phyloP scores from a whole-genome alignment of 352 stramenopile genomes.

The Globisporangium abappressorium region DNA sequence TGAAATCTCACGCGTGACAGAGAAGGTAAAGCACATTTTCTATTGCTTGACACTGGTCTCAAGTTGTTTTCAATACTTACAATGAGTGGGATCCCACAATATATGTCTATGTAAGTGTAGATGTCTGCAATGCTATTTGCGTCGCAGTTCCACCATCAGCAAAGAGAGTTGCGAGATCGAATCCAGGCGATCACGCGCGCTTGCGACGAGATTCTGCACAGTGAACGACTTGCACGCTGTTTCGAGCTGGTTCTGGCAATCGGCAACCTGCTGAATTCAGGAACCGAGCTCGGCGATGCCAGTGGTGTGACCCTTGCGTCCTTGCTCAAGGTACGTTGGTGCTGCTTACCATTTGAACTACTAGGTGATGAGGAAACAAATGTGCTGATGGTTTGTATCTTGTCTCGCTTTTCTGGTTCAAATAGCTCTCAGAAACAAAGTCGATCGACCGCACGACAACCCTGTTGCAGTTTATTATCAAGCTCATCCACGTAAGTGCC shows the following conservation, averaged over 20 bases:
- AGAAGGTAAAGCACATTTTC: constrained; percentile 44
- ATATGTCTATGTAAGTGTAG: constrained; percentile 20
- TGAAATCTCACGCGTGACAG: constrained; percentile 55
- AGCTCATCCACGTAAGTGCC: constrained; percentile 65
- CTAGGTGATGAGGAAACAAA: too few species aligned
- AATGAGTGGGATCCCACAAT: neutral
- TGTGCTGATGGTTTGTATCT: neutral
- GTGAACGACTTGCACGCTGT: constrained; percentile 65
- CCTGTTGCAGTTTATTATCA: constrained; percentile 74
- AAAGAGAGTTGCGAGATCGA: constrained; percentile 41
- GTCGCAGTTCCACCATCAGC: constrained; percentile 58
- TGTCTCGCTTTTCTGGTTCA: neutral
- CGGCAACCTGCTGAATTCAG: constrained; percentile 72
- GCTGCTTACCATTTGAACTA: neutral
- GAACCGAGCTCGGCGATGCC: constrained; percentile 65
- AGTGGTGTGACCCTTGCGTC: constrained; percentile 68
- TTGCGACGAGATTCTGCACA: constrained; percentile 63
- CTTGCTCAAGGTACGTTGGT: constrained; percentile 56
- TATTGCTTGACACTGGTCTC: neutral
- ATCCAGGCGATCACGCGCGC: constrained; percentile 52
- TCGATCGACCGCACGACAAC: constrained; percentile 71
- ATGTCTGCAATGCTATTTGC: constrained; percentile 70
- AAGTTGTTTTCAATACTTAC: neutral
- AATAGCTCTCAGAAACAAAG: constrained; percentile 79
- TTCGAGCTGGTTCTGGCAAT: constrained; percentile 77